phyloP scores from a whole-genome alignment of 352 stramenopile species.

The Halophytophthora batemanensis region DNA sequence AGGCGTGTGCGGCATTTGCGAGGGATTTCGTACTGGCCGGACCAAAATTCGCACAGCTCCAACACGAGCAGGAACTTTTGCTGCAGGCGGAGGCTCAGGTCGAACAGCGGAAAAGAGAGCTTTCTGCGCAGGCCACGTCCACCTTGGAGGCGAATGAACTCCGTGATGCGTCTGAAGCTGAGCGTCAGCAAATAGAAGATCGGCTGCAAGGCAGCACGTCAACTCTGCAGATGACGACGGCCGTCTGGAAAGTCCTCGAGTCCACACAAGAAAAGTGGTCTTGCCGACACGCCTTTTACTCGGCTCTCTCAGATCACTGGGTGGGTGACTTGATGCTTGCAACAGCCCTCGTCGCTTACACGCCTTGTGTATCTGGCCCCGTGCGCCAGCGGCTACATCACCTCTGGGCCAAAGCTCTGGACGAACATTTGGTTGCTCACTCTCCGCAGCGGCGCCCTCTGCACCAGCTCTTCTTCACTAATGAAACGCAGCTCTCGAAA shows the following conservation, averaged over 20 bases:
- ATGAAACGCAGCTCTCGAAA: constrained; percentile 25
- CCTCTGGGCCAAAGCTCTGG: constrained; percentile 36
- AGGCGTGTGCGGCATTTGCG: constrained; percentile 43
- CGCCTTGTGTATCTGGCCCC: constrained; percentile 22
- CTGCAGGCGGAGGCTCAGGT: constrained; percentile 35
- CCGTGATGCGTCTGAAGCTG: constrained; percentile 44
- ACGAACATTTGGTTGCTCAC: constrained; percentile 28
- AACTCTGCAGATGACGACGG: constrained; percentile 47
- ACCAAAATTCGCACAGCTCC: constrained; percentile 54
- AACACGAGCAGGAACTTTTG: constrained; percentile 43
- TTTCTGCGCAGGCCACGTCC: constrained; percentile 33
- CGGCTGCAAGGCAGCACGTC: constrained; percentile 51
- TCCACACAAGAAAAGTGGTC: constrained; percentile 46
- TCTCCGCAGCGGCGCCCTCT: constrained; percentile 18
- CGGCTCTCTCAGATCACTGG: constrained; percentile 34
- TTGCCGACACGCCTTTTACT: constrained; percentile 34
- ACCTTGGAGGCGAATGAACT: constrained; percentile 34
- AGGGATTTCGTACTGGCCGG: constrained; percentile 48
- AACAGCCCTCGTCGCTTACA: constrained; percentile 51
- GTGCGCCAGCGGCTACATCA: constrained; percentile 22
- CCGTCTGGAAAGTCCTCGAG: constrained; percentile 52
- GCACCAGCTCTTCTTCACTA: constrained; percentile 34
- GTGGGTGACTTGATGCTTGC: constrained; percentile 63
- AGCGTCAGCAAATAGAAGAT: constrained; percentile 43
- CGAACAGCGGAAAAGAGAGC: constrained; percentile 26